phyloP scores from a whole-genome alignment of 169 alveolate genomes.

The Cryptosporidium bovis region DNA sequence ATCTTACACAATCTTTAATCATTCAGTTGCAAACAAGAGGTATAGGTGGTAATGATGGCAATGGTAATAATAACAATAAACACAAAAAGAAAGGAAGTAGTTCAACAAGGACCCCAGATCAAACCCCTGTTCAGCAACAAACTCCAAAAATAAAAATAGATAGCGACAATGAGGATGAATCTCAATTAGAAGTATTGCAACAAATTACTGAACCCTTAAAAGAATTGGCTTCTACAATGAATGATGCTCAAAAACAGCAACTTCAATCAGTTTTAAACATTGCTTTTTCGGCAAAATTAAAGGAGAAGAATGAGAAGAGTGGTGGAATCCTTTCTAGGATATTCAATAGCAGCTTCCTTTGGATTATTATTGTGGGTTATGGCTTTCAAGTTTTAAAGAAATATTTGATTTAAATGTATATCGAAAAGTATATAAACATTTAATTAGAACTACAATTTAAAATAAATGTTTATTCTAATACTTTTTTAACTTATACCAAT shows the following conservation, averaged over 20 bases:
- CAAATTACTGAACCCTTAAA: slow-evolving; percentile 62
- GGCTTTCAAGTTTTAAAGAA: slow-evolving; percentile 35
- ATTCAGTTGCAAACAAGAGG: slow-evolving; percentile 66
- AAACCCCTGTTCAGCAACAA: neutral
- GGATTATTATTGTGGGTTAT: slow-evolving; percentile 52
- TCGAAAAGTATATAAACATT: slow-evolving; percentile 8
- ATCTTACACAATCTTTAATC: slow-evolving; percentile 55
- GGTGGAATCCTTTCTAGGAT: slow-evolving; percentile 32
- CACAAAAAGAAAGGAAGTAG: neutral
- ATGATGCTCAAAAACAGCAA: slow-evolving; percentile 52
- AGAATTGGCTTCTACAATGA: slow-evolving; percentile 66
- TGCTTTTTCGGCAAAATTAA: slow-evolving; percentile 56
- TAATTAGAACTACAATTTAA: neutral
- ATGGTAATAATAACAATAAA: slow-evolving; percentile 11
- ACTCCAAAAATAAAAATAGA: slow-evolving; percentile 46
- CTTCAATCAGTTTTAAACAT: slow-evolving; percentile 35
- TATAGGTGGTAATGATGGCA: neutral
- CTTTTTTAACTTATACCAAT: neutral
- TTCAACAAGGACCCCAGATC: slow-evolving; percentile 11
- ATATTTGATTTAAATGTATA: slow-evolving; percentile 3
- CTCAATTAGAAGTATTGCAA: slow-evolving; percentile 16
- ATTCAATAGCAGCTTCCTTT: slow-evolving; percentile 46
- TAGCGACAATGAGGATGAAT: slow-evolving; percentile 54
- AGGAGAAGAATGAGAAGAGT: slow-evolving; percentile 2
- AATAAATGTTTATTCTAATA: no score